Evolutionary conservation across 306 rosid species (phyloP).

Genomic region (Sindora glabra): DNA sequence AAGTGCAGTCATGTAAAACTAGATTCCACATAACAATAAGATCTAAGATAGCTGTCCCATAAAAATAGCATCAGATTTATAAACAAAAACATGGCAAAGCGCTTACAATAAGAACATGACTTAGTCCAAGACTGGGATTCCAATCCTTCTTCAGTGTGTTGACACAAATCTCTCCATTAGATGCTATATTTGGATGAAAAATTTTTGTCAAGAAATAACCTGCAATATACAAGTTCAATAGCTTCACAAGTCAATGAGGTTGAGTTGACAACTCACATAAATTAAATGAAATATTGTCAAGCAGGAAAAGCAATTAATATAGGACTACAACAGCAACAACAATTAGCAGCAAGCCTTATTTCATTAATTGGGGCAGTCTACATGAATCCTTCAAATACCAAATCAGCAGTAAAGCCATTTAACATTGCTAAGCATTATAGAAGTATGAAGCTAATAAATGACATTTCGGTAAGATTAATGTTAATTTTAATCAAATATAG

Average conservation of each 20-base stretch:
- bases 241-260: background rate
- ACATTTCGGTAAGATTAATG: too few species aligned
- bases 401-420: too few species aligned
- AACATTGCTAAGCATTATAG: too few species aligned
- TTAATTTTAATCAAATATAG: too few species aligned
- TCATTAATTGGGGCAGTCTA: background rate
- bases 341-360: background rate
- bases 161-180: constrained; percentile 92
- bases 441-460: too few species aligned
- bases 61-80: background rate
- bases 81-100: background rate
- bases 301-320: background rate
- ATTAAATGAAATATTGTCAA: background rate
- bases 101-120: constrained; percentile 86
- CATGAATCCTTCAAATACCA: too few species aligned
- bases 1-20: constrained; percentile 4
- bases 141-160: constrained; percentile 94
- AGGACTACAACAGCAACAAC: too few species aligned
- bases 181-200: constrained; percentile 90
- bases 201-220: constrained; percentile 90
- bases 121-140: constrained; percentile 92
- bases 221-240: constrained; percentile 26
- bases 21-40: background rate
- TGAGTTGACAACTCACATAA: background rate
- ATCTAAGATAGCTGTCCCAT: background rate